Evolutionary conservation across 192 early-diverging fungal species (phyloP).

Genomic region (Phlyctochytrium bullatum): DNA sequence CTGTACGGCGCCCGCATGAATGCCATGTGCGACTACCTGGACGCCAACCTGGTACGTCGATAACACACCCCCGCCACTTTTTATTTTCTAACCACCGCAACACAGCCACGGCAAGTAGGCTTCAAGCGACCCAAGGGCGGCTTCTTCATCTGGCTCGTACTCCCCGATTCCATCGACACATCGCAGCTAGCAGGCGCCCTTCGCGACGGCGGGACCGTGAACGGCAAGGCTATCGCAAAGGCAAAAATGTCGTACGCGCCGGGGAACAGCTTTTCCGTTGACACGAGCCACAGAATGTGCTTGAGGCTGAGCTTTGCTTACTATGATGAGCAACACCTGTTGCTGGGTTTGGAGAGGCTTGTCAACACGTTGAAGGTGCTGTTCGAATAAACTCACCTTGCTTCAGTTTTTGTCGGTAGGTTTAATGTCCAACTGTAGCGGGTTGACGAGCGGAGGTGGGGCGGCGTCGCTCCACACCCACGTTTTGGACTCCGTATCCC

Average conservation of each 20-base stretch:
- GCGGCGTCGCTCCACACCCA: no score
- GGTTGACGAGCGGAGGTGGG: no score
- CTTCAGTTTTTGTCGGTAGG: no score
- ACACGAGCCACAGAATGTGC: constrained; percentile 20
- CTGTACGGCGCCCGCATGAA: constrained; percentile 16
- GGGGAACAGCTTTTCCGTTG: constrained; percentile 27
- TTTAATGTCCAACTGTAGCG: no score
- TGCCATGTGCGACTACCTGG: constrained; percentile 21
- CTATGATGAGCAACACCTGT: constrained; percentile 32
- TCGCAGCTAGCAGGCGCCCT: constrained; percentile 11
- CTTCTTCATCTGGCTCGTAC: constrained; percentile 44
- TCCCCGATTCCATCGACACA: constrained; percentile 12
- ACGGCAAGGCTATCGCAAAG: constrained; percentile 9
- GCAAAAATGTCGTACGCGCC: constrained; percentile 38
- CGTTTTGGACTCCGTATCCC: no score
- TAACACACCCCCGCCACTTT: no score
- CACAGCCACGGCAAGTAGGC: constrained; percentile 8
- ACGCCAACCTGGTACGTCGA: constrained; percentile 8
- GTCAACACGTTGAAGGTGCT: no score
- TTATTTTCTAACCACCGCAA: not conserved
- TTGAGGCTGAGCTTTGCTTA: constrained; percentile 38
- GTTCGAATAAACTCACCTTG: no score
- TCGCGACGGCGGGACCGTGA: not conserved
- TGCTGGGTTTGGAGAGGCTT: constrained; percentile 27
- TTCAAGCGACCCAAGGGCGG: constrained; percentile 35